Base-by-base conservation (phyloP, 1,139 yeast species). In the Scheffersomyces quercinus region DNA sequence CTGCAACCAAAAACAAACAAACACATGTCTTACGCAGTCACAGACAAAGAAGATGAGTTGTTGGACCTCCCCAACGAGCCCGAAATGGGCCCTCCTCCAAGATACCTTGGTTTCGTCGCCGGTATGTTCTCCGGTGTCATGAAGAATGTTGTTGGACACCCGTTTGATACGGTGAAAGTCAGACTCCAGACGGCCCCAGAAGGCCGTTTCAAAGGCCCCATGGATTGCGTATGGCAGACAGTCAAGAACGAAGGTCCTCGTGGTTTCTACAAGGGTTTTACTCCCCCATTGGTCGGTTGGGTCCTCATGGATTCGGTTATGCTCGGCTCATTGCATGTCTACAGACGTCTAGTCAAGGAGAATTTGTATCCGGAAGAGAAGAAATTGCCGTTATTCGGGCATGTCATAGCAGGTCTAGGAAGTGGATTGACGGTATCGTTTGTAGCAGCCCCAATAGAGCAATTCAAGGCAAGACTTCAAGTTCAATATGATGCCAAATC, bases 251-350 rank as follows among this genome's bases (percentile, higher is more conserved):
- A 89, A 59, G 97, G 97, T 3, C 51, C 83, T 3, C 66, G 73
- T 26, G 97, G 96, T 0, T 79, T 89, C 42, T 89, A 88, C 60
- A 82, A 89, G 55, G 97, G 97, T 0, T 89, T 90, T 51, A 88
- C 96, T 0, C 97, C 97, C 6, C 97, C 97, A 1, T 70, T 90
- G 50, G 81, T 88, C 12, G 97, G 97, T 0, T 90, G 97, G 97
- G 89, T 90, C 54, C 67, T 87, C 47, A 89, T 90, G 97, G 97
- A 90, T 60, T 81, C 88, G 14, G 90, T 78, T 48, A 87, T 90
- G 91, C 73, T 90, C 51, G 97, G 97, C 1, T 85, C 95, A 9
- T 69, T 89, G 43, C 95, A 88, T 55, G 79, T 85, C 47, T 90
- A 90, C 62, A 69, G 95, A 52, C 67, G 88, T 48, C 64, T 82